Evolutionary conservation across 352 stramenopile genomes (phyloP).

Genomic region (Globisporangium sylvaticum): DNA sequence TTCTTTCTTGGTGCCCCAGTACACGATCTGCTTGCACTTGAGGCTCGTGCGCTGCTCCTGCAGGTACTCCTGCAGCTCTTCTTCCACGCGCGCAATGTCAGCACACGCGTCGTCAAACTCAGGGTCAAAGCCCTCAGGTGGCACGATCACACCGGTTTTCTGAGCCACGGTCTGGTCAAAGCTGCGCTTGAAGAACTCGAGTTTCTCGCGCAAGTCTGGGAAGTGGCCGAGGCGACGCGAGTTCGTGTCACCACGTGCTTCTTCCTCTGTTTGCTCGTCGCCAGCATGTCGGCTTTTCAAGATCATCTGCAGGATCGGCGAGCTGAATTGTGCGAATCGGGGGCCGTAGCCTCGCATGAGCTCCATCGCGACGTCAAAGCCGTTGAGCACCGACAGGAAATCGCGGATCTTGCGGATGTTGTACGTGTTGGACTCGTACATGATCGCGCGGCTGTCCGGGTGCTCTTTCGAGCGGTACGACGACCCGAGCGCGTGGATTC

Average conservation of each 20-base stretch:
- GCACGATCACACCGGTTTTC: constrained; percentile 91
- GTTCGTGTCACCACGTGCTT: too few relatives aligned
- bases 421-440: constrained; percentile 97
- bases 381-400: constrained; percentile 89
- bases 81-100: constrained; percentile 82
- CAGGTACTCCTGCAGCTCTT: constrained; percentile 91
- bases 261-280: not conserved
- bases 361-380: constrained; percentile 79
- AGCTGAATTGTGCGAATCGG: constrained; percentile 52
- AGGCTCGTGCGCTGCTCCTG: constrained; percentile 64
- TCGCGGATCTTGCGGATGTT: constrained; percentile 97
- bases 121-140: constrained; percentile 90
- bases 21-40: constrained; percentile 87
- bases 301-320: constrained; percentile 50
- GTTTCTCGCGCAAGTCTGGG: constrained; percentile 85
- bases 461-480: constrained; percentile 82
- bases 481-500: constrained; percentile 95
- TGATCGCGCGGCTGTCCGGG: constrained; percentile 94
- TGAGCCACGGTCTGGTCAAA: constrained; percentile 94
- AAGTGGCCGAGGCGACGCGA: constrained; percentile 59
- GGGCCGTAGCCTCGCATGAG: constrained; percentile 83
- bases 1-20: constrained; percentile 94
- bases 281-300: constrained; percentile 30
- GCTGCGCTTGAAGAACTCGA: constrained; percentile 95
- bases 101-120: constrained; percentile 92